A percentile compares a stretch with the other conserved stretches of the same genome.
phyloP scores from a whole-genome alignment of 1,284 basidiomycete species.

The Irpex lacteus region DNA sequence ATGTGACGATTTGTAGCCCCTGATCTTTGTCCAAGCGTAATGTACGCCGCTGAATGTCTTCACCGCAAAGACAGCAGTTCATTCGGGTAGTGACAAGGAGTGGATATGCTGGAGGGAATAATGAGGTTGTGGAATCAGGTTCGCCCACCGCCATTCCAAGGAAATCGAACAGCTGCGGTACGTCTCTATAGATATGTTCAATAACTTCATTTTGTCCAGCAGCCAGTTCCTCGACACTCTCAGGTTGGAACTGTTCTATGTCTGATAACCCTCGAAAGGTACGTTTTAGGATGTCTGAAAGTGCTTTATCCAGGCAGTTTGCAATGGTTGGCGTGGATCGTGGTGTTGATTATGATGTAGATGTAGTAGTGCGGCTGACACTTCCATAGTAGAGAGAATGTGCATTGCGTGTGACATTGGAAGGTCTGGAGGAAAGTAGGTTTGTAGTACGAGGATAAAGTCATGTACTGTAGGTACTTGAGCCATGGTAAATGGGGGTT shows the following conservation, averaged over 20 bases:
- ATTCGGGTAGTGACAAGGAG: background rate
- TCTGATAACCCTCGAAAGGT: background rate
- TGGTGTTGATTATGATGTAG: background rate
- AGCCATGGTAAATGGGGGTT: too few relatives aligned
- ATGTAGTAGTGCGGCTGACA: background rate
- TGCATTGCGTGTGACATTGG: background rate
- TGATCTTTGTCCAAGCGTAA: background rate
- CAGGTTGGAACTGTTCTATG: background rate
- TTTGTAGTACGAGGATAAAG: background rate
- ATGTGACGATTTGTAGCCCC: background rate
- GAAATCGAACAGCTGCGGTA: background rate
- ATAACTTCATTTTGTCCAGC: background rate
- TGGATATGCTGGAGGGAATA: background rate
- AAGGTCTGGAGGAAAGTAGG: slow-evolving; percentile 1
- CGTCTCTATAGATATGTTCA: background rate
- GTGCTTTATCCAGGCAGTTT: background rate
- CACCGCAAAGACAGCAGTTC: background rate
- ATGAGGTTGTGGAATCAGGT: background rate
- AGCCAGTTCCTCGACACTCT: background rate
- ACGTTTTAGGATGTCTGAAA: background rate
- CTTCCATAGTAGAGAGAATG: background rate
- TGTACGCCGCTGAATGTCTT: background rate
- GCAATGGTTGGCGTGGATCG: slow-evolving; percentile 1
- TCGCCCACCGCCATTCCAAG: background rate
- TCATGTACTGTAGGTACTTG: background rate